Evolutionary conservation across 1,284 basidiomycete species (phyloP).

Genomic region (Puccinia sorghi): DNA sequence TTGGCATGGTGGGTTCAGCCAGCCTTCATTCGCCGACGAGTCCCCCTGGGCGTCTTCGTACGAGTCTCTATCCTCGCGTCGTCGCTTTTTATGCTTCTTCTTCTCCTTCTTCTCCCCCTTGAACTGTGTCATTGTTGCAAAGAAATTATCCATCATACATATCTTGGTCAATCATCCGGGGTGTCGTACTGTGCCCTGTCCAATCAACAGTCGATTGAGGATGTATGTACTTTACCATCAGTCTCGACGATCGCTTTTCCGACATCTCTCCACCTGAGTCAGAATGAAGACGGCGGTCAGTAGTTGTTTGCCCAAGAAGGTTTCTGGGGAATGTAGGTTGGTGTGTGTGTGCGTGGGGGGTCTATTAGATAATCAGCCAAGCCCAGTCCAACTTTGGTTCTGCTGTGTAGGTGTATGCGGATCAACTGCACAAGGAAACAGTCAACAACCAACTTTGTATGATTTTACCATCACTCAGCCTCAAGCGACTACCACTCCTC

Average conservation of each 20-base stretch:
- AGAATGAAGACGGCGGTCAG: neutral
- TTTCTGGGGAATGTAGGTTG: too few relatives aligned
- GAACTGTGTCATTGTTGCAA: conserved; percentile 64
- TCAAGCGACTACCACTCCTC: neutral
- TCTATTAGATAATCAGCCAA: neutral
- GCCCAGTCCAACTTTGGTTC: neutral
- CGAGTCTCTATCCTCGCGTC: conserved; percentile 61
- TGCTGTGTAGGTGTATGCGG: too few relatives aligned
- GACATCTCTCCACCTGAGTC: conserved; percentile 7
- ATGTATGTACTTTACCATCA: conserved; percentile 38
- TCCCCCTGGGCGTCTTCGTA: conserved; percentile 61
- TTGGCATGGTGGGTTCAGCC: conserved; percentile 72
- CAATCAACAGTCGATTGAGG: neutral
- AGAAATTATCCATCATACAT: too few relatives aligned
- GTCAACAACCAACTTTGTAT: neutral
- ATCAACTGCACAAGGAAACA: too few relatives aligned
- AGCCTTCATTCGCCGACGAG: conserved; percentile 60
- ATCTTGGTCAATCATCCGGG: conserved; percentile 8
- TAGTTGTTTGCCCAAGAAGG: too few relatives aligned
- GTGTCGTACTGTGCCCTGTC: neutral
- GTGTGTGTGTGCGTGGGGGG: neutral
- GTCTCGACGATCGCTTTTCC: conserved; percentile 24
- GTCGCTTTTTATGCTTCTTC: conserved; percentile 69
- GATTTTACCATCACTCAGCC: neutral
- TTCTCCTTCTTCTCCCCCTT: conserved; percentile 80